These are phyloP conservation scores for Lepiota venenata DNA, from an alignment of 768 basidiomycete species.

Conservation along the genomic window DNA sequence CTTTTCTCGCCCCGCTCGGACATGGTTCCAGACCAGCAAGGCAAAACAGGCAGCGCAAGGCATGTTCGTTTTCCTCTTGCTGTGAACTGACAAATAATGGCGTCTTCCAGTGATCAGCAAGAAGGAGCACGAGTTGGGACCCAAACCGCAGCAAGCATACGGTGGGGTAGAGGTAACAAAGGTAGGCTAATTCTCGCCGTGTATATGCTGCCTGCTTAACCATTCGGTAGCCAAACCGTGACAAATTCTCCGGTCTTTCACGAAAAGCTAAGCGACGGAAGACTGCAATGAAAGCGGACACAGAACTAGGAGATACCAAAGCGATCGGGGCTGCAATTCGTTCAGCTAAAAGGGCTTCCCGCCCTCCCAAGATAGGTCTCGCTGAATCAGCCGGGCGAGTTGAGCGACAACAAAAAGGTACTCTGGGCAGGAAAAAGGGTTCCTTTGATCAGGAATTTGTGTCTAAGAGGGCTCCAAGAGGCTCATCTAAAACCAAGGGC, in stretches of 20 bases:
- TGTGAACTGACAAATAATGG: neutral
- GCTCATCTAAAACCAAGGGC: conserved; percentile 2
- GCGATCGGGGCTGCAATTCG: conserved; percentile 75
- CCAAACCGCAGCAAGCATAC: conserved; percentile 34
- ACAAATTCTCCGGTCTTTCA: conserved; percentile 81
- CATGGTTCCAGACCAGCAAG: conserved; percentile 95
- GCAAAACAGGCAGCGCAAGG: conserved; percentile 83
- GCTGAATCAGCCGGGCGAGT: conserved; percentile 23
- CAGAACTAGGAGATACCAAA: conserved; percentile 50
- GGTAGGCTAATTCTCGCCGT: conserved; percentile 26
- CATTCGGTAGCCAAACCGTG: conserved; percentile 60
- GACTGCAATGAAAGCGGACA: conserved; percentile 79
- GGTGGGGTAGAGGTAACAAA: conserved; percentile 33
- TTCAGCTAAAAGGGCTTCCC: conserved; percentile 76
- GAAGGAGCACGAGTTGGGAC: conserved; percentile 52
- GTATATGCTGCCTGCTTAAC: conserved; percentile 2
- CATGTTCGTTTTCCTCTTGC: conserved; percentile 23
- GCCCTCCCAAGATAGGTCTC: conserved; percentile 73
- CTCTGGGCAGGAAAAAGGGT: conserved; percentile 26
- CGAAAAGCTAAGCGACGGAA: conserved; percentile 86
- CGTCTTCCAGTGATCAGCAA: conserved; percentile 65
- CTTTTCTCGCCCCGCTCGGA: conserved; percentile 87
- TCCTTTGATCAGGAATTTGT: conserved; percentile 54
- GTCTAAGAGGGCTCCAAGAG: conserved; percentile 3
- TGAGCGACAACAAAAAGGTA: conserved; percentile 30